Percentiles rank a stretch among this genome's conserved stretches.
phyloP scores from a whole-genome alignment of 306 rosid genomes.

The Quercus robur region DNA sequence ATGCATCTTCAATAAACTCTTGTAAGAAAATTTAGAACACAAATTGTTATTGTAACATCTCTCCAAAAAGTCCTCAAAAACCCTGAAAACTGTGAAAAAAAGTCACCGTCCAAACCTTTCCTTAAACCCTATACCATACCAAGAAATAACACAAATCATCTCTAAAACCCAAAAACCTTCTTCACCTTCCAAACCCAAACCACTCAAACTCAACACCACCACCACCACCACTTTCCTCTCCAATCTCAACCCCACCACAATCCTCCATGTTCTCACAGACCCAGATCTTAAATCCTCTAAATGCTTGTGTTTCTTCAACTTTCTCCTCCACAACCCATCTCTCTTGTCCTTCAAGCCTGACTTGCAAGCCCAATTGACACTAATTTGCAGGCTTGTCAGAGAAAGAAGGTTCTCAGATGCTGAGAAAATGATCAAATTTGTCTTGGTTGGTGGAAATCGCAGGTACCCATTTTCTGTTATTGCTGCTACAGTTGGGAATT shows the following conservation, averaged over 20 bases:
- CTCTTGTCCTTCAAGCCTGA: slow-evolving; percentile 24
- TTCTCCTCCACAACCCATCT: slow-evolving; percentile 21
- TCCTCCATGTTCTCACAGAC: slow-evolving; percentile 24
- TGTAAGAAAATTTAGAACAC: too few species aligned
- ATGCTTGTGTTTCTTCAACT: slow-evolving; percentile 29
- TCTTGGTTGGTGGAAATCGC: not conserved
- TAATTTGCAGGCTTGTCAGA: slow-evolving; percentile 22
- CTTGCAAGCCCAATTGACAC: slow-evolving; percentile 26
- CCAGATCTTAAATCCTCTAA: slow-evolving; percentile 15
- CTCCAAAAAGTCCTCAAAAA: slow-evolving; percentile 15
- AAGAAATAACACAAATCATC: not conserved
- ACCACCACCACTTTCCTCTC: slow-evolving; percentile 8
- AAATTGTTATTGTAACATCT: not conserved
- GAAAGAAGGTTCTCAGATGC: slow-evolving; percentile 19
- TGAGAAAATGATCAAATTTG: slow-evolving; percentile 9
- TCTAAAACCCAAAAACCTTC: slow-evolving; percentile 4
- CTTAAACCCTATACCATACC: not conserved
- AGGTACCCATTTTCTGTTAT: slow-evolving; percentile 27
- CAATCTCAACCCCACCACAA: slow-evolving; percentile 21
- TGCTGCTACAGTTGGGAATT: slow-evolving; percentile 22
- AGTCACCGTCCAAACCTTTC: not conserved
- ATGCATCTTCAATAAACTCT: too few species aligned
- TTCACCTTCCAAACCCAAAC: not conserved
- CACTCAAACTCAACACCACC: not conserved
- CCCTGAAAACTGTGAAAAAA: slow-evolving; percentile 16